Conservation (phyloP, 495 filamentous ascomycete genomes). For the Lophiostoma macrostomum region DNA sequence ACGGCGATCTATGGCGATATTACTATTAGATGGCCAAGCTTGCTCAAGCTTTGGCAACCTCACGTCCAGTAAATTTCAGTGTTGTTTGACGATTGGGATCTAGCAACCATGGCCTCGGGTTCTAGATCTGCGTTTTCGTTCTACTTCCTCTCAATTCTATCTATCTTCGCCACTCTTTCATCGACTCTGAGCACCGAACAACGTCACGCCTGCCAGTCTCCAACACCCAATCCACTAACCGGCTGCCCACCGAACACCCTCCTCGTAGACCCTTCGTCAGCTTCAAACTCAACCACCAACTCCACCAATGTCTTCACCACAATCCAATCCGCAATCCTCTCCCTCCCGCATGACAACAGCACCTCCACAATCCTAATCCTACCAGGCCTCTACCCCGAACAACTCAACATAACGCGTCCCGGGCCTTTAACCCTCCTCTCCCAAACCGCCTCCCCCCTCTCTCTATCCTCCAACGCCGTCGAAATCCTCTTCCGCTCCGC, state of each 20-base stretch:
- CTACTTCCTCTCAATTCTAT: too few relatives aligned
- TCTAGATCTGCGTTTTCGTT: too few relatives aligned
- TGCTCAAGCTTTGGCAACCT: too few relatives aligned
- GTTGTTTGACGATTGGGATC: too few relatives aligned
- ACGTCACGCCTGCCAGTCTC: constrained; percentile 33
- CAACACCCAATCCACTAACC: constrained; percentile 37
- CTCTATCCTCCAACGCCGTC: constrained; percentile 21
- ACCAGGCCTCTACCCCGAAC: constrained; percentile 56
- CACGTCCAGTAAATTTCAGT: too few relatives aligned
- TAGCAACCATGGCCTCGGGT: too few relatives aligned
- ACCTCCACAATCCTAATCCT: constrained; percentile 54
- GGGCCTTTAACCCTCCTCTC: constrained; percentile 56
- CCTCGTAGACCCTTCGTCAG: constrained; percentile 47
- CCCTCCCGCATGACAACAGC: constrained; percentile 51
- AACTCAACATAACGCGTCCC: constrained; percentile 58
- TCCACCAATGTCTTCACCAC: constrained; percentile 39
- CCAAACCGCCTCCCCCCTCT: constrained; percentile 45
- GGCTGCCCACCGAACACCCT: constrained; percentile 52
- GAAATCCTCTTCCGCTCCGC: constrained; percentile 44
- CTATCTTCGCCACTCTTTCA: too few relatives aligned
- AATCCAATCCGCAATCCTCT: constrained; percentile 53
- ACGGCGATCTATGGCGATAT: too few relatives aligned
- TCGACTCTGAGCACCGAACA: too few relatives aligned
- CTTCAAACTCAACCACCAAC: constrained; percentile 28
- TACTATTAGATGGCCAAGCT: too few relatives aligned